Evolutionary conservation across 2,329 filamentous ascomycete genomes (phyloP).

Genomic region (Colletotrichum tabaci): DNA sequence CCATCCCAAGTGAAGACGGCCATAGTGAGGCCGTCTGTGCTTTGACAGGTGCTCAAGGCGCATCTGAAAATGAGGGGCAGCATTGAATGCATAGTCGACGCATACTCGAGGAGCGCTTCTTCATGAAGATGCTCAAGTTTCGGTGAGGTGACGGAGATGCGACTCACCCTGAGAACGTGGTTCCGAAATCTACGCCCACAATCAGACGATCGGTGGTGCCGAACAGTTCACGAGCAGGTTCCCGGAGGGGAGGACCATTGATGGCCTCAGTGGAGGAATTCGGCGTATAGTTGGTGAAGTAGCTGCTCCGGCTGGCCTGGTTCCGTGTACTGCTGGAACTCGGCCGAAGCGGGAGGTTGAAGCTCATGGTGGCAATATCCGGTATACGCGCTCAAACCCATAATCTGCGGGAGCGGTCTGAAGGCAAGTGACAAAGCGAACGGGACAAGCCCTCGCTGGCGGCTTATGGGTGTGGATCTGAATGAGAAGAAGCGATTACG

Average conservation of each 20-base stretch:
- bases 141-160: conserved; percentile 7
- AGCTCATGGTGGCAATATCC: conserved; percentile 58
- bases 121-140: background rate
- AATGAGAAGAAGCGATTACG: background rate
- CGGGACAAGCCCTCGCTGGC: conserved; percentile 37
- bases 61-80: background rate
- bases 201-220: conserved; percentile 76
- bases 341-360: conserved; percentile 67
- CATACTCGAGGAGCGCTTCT: background rate
- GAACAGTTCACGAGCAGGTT: conserved; percentile 66
- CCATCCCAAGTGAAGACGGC: background rate
- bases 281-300: conserved; percentile 69
- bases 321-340: conserved; percentile 65
- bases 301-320: conserved; percentile 69
- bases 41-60: conserved; percentile 2
- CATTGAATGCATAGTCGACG: background rate
- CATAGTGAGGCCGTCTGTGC: conserved; percentile 4
- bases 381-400: conserved; percentile 37
- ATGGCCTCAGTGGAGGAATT: conserved; percentile 74
- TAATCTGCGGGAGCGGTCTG: conserved; percentile 29
- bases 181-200: conserved; percentile 87
- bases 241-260: conserved; percentile 72
- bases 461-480: background rate
- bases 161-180: conserved; percentile 83
- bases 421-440: conserved; percentile 24